These are phyloP conservation scores for Cucumis variabilis DNA, from an alignment of 331 rosid genomes.

Conservation along the genomic window DNA sequence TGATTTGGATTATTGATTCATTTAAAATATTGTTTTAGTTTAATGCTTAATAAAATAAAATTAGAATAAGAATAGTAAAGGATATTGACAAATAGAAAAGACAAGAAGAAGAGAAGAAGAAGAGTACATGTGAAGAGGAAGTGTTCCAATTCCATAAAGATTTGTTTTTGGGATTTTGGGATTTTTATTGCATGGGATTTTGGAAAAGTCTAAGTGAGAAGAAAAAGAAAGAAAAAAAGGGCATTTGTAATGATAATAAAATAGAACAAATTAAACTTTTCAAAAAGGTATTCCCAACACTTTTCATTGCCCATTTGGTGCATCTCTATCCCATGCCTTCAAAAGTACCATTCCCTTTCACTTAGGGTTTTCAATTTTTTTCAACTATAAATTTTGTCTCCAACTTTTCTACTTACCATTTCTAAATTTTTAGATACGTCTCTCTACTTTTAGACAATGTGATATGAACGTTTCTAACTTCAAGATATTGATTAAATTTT, in stretches of 20 bases:
- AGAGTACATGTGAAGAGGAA: constrained; percentile 7
- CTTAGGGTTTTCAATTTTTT: neutral
- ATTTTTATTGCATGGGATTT: constrained; percentile 4
- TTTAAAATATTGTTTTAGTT: neutral
- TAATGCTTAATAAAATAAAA: neutral
- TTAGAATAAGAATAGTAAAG: neutral
- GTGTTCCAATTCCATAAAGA: neutral
- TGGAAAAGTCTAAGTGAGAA: constrained; percentile 7
- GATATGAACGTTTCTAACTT: no score
- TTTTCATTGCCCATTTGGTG: neutral
- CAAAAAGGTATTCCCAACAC: neutral
- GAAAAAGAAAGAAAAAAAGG: neutral
- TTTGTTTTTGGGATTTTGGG: neutral
- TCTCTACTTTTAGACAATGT: no score
- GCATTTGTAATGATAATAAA: constrained; percentile 12
- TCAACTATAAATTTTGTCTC: no score
- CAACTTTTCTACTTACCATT: no score
- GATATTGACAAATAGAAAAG: constrained; percentile 16
- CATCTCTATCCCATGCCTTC: neutral
- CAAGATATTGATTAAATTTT: no score
- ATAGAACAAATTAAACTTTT: neutral
- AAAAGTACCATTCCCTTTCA: neutral
- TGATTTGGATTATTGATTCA: neutral
- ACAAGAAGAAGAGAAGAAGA: neutral
- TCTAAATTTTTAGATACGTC: no score